Conservation (phyloP, 2,329 filamentous ascomycete species). For the Plenodomus tracheiphilus region DNA sequence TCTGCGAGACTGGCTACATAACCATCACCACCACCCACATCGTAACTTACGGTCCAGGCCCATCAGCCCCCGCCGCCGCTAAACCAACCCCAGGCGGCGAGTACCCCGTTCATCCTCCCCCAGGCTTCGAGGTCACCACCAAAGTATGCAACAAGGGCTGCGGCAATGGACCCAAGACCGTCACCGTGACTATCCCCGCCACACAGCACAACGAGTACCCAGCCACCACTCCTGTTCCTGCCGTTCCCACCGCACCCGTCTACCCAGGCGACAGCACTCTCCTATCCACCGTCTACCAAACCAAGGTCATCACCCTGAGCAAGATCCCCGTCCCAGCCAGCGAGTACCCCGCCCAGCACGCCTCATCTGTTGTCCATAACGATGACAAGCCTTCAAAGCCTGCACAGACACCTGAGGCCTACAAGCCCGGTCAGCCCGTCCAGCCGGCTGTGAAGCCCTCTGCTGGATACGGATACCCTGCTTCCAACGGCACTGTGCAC, state of each 20-base stretch:
- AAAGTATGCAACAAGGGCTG: constrained; percentile 34
- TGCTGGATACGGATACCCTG: not conserved
- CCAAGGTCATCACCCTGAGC: constrained; percentile 24
- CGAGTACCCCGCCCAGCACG: constrained; percentile 11
- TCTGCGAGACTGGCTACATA: constrained; percentile 41
- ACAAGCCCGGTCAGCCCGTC: constrained; percentile 1
- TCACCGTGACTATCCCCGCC: constrained; percentile 29
- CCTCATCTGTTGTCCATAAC: constrained; percentile 3
- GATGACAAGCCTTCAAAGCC: constrained; percentile 7
- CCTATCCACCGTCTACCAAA: constrained; percentile 11
- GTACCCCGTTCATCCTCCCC: constrained; percentile 14
- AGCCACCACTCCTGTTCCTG: not conserved
- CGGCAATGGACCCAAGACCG: constrained; percentile 26
- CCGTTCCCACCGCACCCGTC: constrained; percentile 6
- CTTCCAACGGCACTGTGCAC: constrained; percentile 13
- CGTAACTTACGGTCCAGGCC: constrained; percentile 19
- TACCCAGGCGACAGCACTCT: constrained; percentile 3
- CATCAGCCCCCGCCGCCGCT: constrained; percentile 9
- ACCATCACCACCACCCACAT: constrained; percentile 34
- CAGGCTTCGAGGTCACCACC: constrained; percentile 32
- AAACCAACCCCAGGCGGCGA: constrained; percentile 1
- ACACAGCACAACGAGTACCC: constrained; percentile 14
- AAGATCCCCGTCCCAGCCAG: constrained; percentile 15
- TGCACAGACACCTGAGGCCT: not conserved
- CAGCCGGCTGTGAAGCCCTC: not conserved